These are phyloP conservation scores for Suillus brevipes DNA, from an alignment of 768 basidiomycete species.

Conservation along the genomic window DNA sequence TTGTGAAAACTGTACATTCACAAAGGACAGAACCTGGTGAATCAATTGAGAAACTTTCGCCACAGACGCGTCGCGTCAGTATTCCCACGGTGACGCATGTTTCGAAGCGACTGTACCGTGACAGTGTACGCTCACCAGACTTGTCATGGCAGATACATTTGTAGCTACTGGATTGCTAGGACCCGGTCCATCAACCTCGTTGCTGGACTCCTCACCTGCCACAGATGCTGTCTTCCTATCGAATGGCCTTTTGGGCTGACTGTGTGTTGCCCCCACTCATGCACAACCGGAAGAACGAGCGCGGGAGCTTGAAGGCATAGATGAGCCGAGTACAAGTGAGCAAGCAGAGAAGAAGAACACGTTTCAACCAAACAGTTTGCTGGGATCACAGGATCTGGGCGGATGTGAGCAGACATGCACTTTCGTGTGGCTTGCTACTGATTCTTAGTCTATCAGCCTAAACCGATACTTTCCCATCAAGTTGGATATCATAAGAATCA, in stretches of 20 bases:
- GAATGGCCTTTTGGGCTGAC: conserved; percentile 33
- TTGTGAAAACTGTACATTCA: too few relatives aligned
- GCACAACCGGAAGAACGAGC: conserved; percentile 10
- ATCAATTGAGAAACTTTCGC: too few relatives aligned
- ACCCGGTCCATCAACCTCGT: not conserved
- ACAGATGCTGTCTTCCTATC: conserved; percentile 24
- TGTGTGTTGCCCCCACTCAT: not conserved
- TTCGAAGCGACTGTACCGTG: conserved; percentile 14
- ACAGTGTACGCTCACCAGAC: not conserved
- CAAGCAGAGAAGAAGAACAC: conserved; percentile 4
- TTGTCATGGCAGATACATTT: conserved; percentile 18
- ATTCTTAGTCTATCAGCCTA: not conserved
- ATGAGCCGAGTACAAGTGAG: not conserved
- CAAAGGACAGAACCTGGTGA: too few relatives aligned
- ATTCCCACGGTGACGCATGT: conserved; percentile 21
- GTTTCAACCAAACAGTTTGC: conserved; percentile 6
- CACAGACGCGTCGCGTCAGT: conserved; percentile 18
- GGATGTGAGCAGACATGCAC: conserved; percentile 5
- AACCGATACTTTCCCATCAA: conserved; percentile 5
- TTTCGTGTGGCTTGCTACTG: not conserved
- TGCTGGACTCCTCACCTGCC: not conserved
- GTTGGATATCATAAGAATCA: conserved; percentile 15
- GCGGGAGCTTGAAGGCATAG: not conserved
- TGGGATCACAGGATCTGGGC: not conserved
- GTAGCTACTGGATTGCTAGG: conserved; percentile 27